A percentile compares a stretch with the other conserved stretches of the same genome.
phyloP scores from a whole-genome alignment of 2,329 filamentous ascomycete species.

The Phialophora expanda region DNA sequence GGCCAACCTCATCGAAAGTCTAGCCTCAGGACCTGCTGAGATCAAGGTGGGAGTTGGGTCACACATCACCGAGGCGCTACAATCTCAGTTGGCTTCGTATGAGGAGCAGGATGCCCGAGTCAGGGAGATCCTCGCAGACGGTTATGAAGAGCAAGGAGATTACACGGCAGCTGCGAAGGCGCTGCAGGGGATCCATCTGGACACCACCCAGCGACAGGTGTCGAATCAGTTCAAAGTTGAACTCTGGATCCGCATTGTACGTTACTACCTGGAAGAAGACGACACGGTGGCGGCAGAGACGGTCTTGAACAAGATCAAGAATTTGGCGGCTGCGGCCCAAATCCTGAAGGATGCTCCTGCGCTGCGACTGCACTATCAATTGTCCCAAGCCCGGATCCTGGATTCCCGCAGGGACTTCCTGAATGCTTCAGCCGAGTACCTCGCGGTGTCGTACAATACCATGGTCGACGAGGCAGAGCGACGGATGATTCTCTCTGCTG shows the following conservation, averaged over 20 bases:
- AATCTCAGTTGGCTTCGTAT: conserved; percentile 72
- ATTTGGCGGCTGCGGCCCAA: conserved; percentile 72
- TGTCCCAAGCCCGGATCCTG: conserved; percentile 89
- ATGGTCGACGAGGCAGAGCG: conserved; percentile 86
- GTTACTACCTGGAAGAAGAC: conserved; percentile 92
- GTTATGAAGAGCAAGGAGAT: conserved; percentile 82
- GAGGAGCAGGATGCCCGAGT: conserved; percentile 83
- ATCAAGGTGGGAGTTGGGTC: conserved; percentile 76
- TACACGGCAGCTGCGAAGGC: conserved; percentile 76
- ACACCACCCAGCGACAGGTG: conserved; percentile 84
- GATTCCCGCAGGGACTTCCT: conserved; percentile 90
- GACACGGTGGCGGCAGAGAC: conserved; percentile 83
- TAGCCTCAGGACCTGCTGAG: conserved; percentile 62
- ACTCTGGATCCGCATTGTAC: conserved; percentile 91
- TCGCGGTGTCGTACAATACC: conserved; percentile 78
- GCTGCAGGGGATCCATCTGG: conserved; percentile 83
- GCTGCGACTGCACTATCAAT: conserved; percentile 81
- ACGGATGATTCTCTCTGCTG: conserved; percentile 79
- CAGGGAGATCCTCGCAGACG: conserved; percentile 79
- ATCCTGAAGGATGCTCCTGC: conserved; percentile 68
- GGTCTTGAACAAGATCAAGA: conserved; percentile 94
- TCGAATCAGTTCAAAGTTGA: conserved; percentile 79
- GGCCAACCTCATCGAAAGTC: conserved; percentile 67
- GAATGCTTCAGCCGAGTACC: conserved; percentile 84
- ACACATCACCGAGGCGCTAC: conserved; percentile 71